phyloP scores from a whole-genome alignment of 1,284 basidiomycete genomes.

The Sporisorium reilianum region DNA sequence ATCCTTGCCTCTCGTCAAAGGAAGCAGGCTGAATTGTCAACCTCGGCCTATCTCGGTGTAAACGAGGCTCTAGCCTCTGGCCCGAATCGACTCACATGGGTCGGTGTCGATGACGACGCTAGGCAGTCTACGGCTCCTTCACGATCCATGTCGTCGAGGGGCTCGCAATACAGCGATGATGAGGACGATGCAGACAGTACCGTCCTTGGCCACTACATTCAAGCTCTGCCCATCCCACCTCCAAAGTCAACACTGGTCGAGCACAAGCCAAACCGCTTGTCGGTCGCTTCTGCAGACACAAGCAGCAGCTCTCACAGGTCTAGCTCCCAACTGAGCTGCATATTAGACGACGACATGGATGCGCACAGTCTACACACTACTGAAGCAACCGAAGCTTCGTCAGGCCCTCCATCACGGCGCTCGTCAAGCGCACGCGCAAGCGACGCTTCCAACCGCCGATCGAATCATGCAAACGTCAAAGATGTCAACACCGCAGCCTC shows the following conservation, averaged over 20 bases:
- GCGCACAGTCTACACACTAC: conserved; percentile 22
- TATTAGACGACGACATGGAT: conserved; percentile 26
- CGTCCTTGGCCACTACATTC: conserved; percentile 26
- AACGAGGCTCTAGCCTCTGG: not conserved
- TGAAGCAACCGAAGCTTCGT: conserved; percentile 15
- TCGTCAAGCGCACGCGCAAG: conserved; percentile 7
- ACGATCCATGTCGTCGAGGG: not conserved
- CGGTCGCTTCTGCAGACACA: conserved; percentile 17
- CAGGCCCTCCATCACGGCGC: conserved; percentile 13
- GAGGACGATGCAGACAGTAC: conserved; percentile 44
- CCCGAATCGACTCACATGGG: conserved; percentile 30
- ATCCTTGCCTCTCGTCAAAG: conserved; percentile 17
- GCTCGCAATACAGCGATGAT: conserved; percentile 12
- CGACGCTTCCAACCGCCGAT: conserved; percentile 7
- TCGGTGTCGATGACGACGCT: conserved; percentile 17
- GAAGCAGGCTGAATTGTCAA: conserved; percentile 15
- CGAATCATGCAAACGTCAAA: not conserved
- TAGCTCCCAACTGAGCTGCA: conserved; percentile 10
- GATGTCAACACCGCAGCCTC: not conserved
- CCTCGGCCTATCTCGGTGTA: not conserved
- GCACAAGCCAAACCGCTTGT: not conserved
- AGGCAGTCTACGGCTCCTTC: not conserved
- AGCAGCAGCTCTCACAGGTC: conserved; percentile 26
- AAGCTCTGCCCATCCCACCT: conserved; percentile 24
- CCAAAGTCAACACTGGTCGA: not conserved